Evolutionary conservation across 768 basidiomycete genomes (phyloP).

Genomic region (Russula sp.): DNA sequence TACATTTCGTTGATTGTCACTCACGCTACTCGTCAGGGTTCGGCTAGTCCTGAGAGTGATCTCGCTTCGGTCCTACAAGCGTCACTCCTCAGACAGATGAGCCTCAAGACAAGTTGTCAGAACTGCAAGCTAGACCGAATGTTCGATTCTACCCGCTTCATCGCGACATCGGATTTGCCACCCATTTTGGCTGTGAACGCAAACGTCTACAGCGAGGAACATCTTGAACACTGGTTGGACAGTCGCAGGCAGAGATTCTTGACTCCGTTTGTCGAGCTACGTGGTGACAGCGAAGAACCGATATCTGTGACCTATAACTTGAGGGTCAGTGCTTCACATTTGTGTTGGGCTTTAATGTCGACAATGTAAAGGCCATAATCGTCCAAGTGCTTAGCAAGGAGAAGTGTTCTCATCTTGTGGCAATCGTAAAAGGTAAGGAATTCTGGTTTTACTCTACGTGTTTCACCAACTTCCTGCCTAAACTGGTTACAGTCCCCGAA

Average conservation of each 20-base stretch:
- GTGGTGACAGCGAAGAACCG: slow-evolving; percentile 52
- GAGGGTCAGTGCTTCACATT: slow-evolving; percentile 44
- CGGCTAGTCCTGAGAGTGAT: slow-evolving; percentile 37
- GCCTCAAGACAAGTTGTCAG: slow-evolving; percentile 83
- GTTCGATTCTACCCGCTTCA: slow-evolving; percentile 64
- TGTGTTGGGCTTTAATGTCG: neutral
- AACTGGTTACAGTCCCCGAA: slow-evolving; percentile 53
- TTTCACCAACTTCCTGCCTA: neutral
- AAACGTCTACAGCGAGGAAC: slow-evolving; percentile 70
- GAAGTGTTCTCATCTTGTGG: slow-evolving; percentile 76
- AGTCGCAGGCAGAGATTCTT: slow-evolving; percentile 53
- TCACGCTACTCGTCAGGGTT: slow-evolving; percentile 30
- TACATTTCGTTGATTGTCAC: neutral
- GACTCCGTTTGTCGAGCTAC: slow-evolving; percentile 47
- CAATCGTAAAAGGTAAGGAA: slow-evolving; percentile 71
- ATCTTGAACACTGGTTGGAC: slow-evolving; percentile 71
- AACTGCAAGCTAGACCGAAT: slow-evolving; percentile 72
- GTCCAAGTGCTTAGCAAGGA: slow-evolving; percentile 72
- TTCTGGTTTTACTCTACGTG: neutral
- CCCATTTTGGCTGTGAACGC: slow-evolving; percentile 85
- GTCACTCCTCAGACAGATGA: slow-evolving; percentile 75
- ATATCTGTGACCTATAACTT: slow-evolving; percentile 61
- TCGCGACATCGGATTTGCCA: slow-evolving; percentile 62
- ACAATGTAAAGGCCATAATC: slow-evolving; percentile 57
- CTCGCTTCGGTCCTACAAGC: slow-evolving; percentile 65